Base-by-base conservation (phyloP, 2,329 filamentous ascomycete genomes). In the Paecilomyces dactylethromorphus region DNA sequence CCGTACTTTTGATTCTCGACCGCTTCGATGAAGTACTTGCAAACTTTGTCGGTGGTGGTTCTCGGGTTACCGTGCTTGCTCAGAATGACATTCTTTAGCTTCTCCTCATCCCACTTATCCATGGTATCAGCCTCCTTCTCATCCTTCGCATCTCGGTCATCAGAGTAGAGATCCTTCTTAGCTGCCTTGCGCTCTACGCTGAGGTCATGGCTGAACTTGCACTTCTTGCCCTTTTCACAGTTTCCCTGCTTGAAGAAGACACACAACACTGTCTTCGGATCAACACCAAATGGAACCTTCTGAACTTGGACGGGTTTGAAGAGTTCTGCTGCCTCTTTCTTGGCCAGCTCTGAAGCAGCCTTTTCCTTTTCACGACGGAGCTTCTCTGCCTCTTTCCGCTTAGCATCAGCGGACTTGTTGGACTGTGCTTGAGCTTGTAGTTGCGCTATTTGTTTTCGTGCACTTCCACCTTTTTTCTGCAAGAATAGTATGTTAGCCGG, bases 1-100 rank as follows among this genome's bases (percentile, higher is more conserved):
- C 94, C 94, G 70, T 99, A 99, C 78, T 97, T 99, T 69, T 92
- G 90, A 72, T 99, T 94, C 78, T 99, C 94, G 63, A 99, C 94
- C 26, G 94, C 94, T 66, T 92, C 88, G 73, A 97, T 94, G 74
- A 99, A 99, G 81, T 81, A 96, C 78, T 97, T 99, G 90, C 94
- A 99, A 65, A 99, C 94, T 79, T 97, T 99, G 73, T 99, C 94
- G 53, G 94, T 99, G 4, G 90, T 90, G 22, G 92, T 96, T 73
- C 88, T 87, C 61, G 96, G 94, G 76, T 99, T 99, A 56, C 94
- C 94, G 76, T 99, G 96, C 81, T 99, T 99, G 69, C 90, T 95
- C 73, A 95, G 68, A 24, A 99, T 91, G 35, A 99, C 94, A 58
- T 88, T 88, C 67, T 90, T 85, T 68, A 99, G 79, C 78, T 97